These are phyloP conservation scores for Friedmanniomyces simplex DNA, from an alignment of 495 filamentous ascomycete genomes.

Conservation along the genomic window DNA sequence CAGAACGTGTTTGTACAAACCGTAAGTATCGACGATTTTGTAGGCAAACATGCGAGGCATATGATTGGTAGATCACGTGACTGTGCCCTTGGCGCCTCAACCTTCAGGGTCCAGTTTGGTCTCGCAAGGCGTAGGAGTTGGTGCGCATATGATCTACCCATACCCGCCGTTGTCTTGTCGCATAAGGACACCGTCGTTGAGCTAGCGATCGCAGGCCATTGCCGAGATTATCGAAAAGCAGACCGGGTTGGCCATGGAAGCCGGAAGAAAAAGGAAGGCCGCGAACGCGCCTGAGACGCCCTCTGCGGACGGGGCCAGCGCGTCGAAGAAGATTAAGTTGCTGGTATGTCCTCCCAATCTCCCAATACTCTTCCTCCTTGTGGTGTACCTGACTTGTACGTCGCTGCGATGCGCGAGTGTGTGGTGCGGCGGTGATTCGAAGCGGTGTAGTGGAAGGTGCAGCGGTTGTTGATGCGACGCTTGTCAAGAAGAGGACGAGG, in stretches of 20 bases:
- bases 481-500: conserved; percentile 16
- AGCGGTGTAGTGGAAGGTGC: neutral
- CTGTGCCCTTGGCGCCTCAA: neutral
- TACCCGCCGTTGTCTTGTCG: neutral
- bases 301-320: conserved; percentile 46
- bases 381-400: neutral
- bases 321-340: conserved; percentile 50
- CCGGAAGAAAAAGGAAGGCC: conserved; percentile 24
- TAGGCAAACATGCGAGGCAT: too few species aligned
- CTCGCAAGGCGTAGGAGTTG: too few species aligned
- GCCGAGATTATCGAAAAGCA: neutral
- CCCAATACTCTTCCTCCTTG: neutral
- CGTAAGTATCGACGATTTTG: too few species aligned
- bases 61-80: too few species aligned
- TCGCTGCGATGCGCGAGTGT: neutral
- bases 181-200: too few species aligned
- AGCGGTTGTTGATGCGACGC: conserved; percentile 14
- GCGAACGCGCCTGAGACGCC: conserved; percentile 9
- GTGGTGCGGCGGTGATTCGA: neutral
- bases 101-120: too few species aligned
- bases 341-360: conserved; percentile 39
- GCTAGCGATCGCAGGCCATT: too few species aligned
- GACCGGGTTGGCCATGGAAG: conserved; percentile 11
- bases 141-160: too few species aligned
- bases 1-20: too few species aligned